A percentile compares a stretch with the other conserved stretches of the same genome.
Conservation (phyloP, 352 stramenopile species). For the Globisporangium paddicum region DNA sequence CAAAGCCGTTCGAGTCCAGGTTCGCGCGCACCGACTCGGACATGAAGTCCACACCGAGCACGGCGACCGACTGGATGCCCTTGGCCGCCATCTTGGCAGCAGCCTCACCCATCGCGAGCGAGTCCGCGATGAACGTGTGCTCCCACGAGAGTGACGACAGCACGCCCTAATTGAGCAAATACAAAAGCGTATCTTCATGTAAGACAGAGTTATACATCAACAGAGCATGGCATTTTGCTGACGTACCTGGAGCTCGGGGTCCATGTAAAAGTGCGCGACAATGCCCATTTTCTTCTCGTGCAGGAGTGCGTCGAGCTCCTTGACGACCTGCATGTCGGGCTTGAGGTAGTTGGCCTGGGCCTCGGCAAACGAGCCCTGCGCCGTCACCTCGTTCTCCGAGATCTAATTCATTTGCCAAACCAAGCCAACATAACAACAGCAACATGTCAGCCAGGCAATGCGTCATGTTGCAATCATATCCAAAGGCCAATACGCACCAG, state of each 20-base stretch:
- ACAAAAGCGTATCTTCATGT: neutral
- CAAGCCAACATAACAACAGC: neutral
- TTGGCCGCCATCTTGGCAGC: constrained; percentile 93
- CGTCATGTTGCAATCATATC: too few relatives aligned
- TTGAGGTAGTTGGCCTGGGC: constrained; percentile 85
- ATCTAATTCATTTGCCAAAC: constrained; percentile 28
- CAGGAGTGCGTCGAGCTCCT: constrained; percentile 82
- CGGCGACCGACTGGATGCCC: constrained; percentile 89
- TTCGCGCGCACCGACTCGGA: constrained; percentile 94
- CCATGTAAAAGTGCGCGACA: constrained; percentile 98
- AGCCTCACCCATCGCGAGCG: constrained; percentile 96
- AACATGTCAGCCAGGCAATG: neutral
- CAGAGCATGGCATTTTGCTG: constrained; percentile 3
- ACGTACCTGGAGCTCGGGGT: constrained; percentile 93
- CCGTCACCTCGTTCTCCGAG: constrained; percentile 62
- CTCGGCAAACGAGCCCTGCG: constrained; percentile 87
- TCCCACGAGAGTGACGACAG: constrained; percentile 81
- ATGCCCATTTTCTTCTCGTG: constrained; percentile 94
- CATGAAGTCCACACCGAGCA: constrained; percentile 98
- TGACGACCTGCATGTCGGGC: constrained; percentile 83
- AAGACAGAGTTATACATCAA: too few relatives aligned
- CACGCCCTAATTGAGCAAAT: constrained; percentile 36
- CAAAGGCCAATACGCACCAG: constrained; percentile 34
- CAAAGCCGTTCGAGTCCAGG: constrained; percentile 89
- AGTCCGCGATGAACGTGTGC: constrained; percentile 95